These are phyloP conservation scores for Blastobotrys attinorum DNA, from an alignment of 805 yeast genomes.

Conservation along the genomic window DNA sequence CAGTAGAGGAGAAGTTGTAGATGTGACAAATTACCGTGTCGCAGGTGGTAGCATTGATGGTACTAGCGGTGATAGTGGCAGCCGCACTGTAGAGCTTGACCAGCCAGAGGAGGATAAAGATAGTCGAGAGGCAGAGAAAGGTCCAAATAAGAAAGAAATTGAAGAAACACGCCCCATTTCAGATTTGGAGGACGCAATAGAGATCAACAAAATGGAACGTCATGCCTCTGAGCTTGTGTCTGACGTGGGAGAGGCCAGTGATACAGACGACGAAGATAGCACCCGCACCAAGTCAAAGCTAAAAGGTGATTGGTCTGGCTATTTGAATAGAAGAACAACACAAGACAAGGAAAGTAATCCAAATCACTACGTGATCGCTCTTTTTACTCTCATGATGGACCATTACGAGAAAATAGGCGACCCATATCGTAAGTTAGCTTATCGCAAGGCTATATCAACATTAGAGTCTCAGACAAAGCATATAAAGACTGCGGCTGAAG, in stretches of 20 bases:
- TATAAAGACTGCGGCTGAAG: slow-evolving; percentile 33
- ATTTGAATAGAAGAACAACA: background rate
- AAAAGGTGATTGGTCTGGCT: background rate
- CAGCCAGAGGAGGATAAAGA: slow-evolving; percentile 5
- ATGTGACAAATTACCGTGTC: background rate
- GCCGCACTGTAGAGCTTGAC: background rate
- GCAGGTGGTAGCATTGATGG: background rate
- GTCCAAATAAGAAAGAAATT: background rate
- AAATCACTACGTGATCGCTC: slow-evolving; percentile 28
- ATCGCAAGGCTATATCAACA: slow-evolving; percentile 37
- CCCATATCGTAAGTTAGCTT: slow-evolving; percentile 34
- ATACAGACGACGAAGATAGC: background rate
- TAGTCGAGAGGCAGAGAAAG: slow-evolving; percentile 2
- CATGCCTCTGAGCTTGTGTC: background rate
- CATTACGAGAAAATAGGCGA: slow-evolving; percentile 31
- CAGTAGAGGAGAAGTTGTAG: slow-evolving; percentile 14
- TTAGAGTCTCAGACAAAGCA: slow-evolving; percentile 23
- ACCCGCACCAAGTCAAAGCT: background rate
- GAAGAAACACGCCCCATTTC: too few relatives aligned
- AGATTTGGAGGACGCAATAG: background rate
- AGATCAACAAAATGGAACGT: slow-evolving; percentile 1
- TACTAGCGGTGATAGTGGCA: background rate
- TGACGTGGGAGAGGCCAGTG: background rate
- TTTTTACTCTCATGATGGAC: slow-evolving; percentile 27
- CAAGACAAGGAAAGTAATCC: background rate